Percentiles rank a stretch among this genome's conserved stretches.
Evolutionary conservation across 257 asterid genomes (phyloP).

Genomic region (Jacaranda copaia): DNA sequence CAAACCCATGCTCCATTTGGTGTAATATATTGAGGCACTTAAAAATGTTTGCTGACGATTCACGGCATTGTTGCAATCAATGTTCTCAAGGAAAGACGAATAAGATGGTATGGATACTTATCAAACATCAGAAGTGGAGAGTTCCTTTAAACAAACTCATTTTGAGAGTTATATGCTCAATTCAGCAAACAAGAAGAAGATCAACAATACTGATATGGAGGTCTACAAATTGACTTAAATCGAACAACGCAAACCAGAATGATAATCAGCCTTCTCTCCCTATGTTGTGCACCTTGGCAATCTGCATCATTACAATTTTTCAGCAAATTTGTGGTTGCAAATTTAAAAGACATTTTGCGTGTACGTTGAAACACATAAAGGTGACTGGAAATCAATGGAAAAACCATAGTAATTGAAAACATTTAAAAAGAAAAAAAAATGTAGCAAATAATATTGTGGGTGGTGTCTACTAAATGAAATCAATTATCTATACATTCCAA

Average conservation of each 20-base stretch:
- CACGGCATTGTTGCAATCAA: slow-evolving; percentile 31
- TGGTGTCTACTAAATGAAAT: neutral
- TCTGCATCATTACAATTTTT: slow-evolving; percentile 32
- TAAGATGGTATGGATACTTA: slow-evolving; percentile 21
- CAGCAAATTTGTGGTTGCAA: slow-evolving; percentile 7
- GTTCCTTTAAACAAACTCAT: slow-evolving; percentile 1
- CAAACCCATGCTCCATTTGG: too few relatives aligned
- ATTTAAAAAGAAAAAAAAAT: neutral
- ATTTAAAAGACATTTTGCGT: neutral
- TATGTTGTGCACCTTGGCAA: slow-evolving; percentile 15
- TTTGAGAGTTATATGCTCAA: slow-evolving; percentile 25
- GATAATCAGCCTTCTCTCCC: slow-evolving; percentile 28
- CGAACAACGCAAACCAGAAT: slow-evolving; percentile 34
- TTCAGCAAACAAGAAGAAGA: slow-evolving; percentile 25
- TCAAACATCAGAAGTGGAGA: slow-evolving; percentile 16
- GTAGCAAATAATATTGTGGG: neutral
- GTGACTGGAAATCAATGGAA: neutral
- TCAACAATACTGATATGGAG: slow-evolving; percentile 14
- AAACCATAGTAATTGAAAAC: neutral
- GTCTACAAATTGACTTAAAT: slow-evolving; percentile 28
- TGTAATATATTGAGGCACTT: neutral
- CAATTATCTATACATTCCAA: neutral
- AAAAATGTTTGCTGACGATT: neutral
- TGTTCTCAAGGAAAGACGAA: slow-evolving; percentile 13
- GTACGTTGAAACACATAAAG: neutral